Conservation (phyloP, 139 green algal genomes). For the Tetraselmis chui region DNA sequence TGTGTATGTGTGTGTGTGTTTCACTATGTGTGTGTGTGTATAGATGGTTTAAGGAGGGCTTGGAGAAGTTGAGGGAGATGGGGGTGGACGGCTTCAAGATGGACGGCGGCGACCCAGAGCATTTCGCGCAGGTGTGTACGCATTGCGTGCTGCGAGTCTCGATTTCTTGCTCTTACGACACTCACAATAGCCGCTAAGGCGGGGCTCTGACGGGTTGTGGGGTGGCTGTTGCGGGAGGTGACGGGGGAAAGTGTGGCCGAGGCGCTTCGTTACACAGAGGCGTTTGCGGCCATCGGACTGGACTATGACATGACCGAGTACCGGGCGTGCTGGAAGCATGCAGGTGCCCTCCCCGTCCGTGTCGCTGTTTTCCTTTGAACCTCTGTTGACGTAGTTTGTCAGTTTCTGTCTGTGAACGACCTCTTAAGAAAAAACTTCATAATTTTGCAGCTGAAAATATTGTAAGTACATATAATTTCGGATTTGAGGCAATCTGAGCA, state of each 20-base stretch:
- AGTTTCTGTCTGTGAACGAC: too few relatives aligned
- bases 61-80: background rate
- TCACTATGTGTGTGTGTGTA: too few relatives aligned
- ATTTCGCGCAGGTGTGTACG: background rate
- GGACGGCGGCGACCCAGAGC: conserved; percentile 1
- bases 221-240: background rate
- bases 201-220: too few relatives aligned
- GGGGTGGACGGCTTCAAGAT: conserved; percentile 5
- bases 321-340: conserved; percentile 1
- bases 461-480: too few relatives aligned
- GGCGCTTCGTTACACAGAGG: background rate
- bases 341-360: too few relatives aligned
- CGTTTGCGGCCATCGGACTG: background rate
- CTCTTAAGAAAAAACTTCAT: too few relatives aligned
- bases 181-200: too few relatives aligned
- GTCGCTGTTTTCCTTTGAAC: too few relatives aligned
- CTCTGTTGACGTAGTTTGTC: too few relatives aligned
- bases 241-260: background rate
- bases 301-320: background rate
- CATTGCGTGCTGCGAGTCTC: background rate
- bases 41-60: background rate
- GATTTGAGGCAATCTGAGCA: too few relatives aligned
- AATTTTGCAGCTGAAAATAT: too few relatives aligned
- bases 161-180: background rate
- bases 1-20: too few relatives aligned